phyloP scores from a whole-genome alignment of 805 yeast species.

The Wickerhamiella nectarea region DNA sequence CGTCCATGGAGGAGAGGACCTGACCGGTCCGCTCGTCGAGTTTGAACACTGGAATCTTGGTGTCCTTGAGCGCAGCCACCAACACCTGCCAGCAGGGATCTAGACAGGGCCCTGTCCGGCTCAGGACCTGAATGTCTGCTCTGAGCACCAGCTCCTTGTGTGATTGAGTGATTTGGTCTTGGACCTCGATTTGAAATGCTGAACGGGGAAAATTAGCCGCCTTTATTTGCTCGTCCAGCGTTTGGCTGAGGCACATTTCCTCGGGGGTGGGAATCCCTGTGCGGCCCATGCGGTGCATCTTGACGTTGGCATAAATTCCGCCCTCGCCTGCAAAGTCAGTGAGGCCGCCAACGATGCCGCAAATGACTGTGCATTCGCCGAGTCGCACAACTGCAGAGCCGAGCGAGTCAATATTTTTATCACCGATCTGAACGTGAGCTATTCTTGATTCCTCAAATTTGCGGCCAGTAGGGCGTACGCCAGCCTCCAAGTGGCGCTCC shows the following conservation, averaged over 20 bases:
- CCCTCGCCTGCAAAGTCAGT: constrained; percentile 39
- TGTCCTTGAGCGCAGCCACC: constrained; percentile 44
- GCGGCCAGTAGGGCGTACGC: constrained; percentile 61
- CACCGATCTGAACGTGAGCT: constrained; percentile 28
- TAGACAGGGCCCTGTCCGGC: constrained; percentile 68
- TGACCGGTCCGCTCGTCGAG: constrained; percentile 41
- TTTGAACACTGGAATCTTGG: constrained; percentile 53
- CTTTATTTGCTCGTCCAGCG: constrained; percentile 43
- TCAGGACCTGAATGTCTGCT: constrained; percentile 63
- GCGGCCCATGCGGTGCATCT: constrained; percentile 55
- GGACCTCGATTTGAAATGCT: constrained; percentile 24
- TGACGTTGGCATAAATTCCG: constrained; percentile 58
- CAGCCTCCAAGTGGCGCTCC: constrained; percentile 61
- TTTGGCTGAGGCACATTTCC: constrained; percentile 63
- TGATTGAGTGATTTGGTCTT: constrained; percentile 24
- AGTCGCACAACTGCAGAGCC: constrained; percentile 59
- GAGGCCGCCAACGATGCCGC: constrained; percentile 49
- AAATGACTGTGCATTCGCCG: constrained; percentile 62
- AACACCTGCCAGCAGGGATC: constrained; percentile 65
- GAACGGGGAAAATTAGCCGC: constrained; percentile 41
- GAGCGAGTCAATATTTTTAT: constrained; percentile 26
- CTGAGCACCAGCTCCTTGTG: constrained; percentile 41
- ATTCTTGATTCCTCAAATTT: constrained; percentile 59
- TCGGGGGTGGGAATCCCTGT: constrained; percentile 72
- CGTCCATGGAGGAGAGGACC: constrained; percentile 37